These are phyloP conservation scores for Vitis cinerea DNA, from an alignment of 164 flowering plant genomes.

Conservation along the genomic window DNA sequence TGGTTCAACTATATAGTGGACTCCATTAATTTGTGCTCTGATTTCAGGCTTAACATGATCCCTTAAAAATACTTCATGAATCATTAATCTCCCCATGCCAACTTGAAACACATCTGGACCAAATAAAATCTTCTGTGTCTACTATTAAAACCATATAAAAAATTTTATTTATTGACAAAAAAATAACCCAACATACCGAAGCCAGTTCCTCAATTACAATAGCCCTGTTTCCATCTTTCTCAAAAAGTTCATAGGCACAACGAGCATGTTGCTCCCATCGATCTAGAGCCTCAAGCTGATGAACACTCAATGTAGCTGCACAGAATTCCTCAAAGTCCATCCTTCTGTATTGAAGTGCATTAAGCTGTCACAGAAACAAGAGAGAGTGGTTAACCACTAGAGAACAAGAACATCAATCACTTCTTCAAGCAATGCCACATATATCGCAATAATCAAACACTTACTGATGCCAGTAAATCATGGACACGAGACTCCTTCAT, in stretches of 20 bases:
- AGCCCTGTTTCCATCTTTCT: conserved; percentile 65
- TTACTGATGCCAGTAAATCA: conserved; percentile 53
- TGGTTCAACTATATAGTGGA: too few relatives aligned
- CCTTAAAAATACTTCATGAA: too few relatives aligned
- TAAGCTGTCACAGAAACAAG: conserved; percentile 36
- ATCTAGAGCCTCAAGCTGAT: conserved; percentile 62
- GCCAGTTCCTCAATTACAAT: conserved; percentile 65
- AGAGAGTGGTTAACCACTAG: not conserved
- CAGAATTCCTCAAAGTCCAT: conserved; percentile 75
- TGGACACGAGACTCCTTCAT: conserved; percentile 65
- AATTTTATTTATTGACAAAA: too few relatives aligned
- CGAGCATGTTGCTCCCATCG: conserved; percentile 72
- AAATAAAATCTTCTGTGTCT: too few relatives aligned
- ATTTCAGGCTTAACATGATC: too few relatives aligned
- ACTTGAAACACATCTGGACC: too few relatives aligned
- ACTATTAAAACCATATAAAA: too few relatives aligned
- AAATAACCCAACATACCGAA: conserved; percentile 38
- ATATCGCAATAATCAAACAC: conserved; percentile 10
- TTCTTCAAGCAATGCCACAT: not conserved
- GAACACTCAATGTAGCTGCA: conserved; percentile 56
- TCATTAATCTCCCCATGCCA: too few relatives aligned
- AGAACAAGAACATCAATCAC: not conserved
- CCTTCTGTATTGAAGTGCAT: conserved; percentile 57
- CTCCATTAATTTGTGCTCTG: too few relatives aligned
- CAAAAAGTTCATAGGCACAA: conserved; percentile 65